Conservation (phyloP, 495 filamentous ascomycete genomes). For the Lasiosphaeriaceae sp. region DNA sequence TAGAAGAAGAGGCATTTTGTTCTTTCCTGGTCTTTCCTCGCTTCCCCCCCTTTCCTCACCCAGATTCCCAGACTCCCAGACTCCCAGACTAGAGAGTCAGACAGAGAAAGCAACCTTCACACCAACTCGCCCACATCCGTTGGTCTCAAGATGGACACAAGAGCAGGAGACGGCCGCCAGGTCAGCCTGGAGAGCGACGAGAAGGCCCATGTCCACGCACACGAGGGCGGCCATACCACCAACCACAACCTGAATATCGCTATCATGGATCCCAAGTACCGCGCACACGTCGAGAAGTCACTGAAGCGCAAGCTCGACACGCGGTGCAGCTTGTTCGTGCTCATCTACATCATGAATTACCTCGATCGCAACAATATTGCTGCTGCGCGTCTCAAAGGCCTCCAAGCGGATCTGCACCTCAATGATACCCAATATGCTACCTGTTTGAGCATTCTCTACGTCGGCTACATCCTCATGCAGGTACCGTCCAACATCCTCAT, state of each 20-base stretch:
- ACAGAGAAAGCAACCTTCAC: no score
- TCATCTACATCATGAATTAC: constrained; percentile 74
- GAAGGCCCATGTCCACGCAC: background rate
- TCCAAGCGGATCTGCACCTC: constrained; percentile 40
- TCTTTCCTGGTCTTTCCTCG: no score
- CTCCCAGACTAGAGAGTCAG: no score
- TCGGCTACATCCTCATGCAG: constrained; percentile 55
- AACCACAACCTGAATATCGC: constrained; percentile 3
- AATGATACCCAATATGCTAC: constrained; percentile 37
- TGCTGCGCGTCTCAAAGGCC: constrained; percentile 43
- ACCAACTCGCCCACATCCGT: no score
- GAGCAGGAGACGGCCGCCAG: background rate
- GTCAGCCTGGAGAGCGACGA: background rate
- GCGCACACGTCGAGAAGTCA: constrained; percentile 34
- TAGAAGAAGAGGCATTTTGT: no score
- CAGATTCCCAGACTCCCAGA: no score
- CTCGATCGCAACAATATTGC: constrained; percentile 61
- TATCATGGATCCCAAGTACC: constrained; percentile 33
- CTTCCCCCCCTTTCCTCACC: no score
- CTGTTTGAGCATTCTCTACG: constrained; percentile 40
- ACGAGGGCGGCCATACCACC: background rate
- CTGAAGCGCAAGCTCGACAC: constrained; percentile 41
- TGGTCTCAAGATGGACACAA: background rate
- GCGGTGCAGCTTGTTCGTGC: constrained; percentile 39
- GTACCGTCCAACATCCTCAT: constrained; percentile 40